Conservation (phyloP, 176 grass and related monocot species). For the Musa troglodytarum region DNA sequence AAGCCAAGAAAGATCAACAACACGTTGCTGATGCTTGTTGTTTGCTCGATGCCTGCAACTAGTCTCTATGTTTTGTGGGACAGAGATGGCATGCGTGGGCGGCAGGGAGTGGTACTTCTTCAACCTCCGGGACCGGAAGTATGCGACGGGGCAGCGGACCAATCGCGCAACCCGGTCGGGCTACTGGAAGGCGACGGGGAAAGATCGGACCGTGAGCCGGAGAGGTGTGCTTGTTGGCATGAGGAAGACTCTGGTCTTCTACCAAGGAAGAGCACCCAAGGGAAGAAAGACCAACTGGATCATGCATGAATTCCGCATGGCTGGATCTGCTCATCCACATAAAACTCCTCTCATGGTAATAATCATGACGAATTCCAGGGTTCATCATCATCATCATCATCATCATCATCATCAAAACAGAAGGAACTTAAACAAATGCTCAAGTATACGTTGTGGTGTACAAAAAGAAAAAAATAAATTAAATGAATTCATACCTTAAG, state of each 20-base stretch:
- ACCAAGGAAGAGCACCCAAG: constrained; percentile 83
- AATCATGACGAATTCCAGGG: too few species aligned
- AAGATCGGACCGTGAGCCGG: constrained; percentile 53
- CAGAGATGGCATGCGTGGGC: constrained; percentile 74
- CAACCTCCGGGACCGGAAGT: constrained; percentile 74
- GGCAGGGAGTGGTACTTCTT: constrained; percentile 93
- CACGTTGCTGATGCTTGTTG: background rate
- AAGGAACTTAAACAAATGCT: too few species aligned
- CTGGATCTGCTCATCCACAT: constrained; percentile 16
- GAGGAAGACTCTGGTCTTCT: constrained; percentile 94
- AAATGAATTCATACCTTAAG: too few species aligned
- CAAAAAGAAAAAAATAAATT: too few species aligned
- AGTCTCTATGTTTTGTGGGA: background rate
- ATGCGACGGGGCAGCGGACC: constrained; percentile 67
- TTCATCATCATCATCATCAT: too few species aligned
- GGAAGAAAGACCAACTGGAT: constrained; percentile 90
- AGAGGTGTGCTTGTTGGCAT: constrained; percentile 64
- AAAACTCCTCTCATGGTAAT: too few species aligned
- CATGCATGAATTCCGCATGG: constrained; percentile 87
- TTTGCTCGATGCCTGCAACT: background rate
- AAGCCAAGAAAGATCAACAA: too few species aligned
- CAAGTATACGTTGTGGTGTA: too few species aligned
- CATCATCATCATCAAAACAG: too few species aligned
- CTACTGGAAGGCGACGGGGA: constrained; percentile 91
- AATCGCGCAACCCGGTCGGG: constrained; percentile 82